Conservation (phyloP, 331 rosid species). For the Malus hybrid region DNA sequence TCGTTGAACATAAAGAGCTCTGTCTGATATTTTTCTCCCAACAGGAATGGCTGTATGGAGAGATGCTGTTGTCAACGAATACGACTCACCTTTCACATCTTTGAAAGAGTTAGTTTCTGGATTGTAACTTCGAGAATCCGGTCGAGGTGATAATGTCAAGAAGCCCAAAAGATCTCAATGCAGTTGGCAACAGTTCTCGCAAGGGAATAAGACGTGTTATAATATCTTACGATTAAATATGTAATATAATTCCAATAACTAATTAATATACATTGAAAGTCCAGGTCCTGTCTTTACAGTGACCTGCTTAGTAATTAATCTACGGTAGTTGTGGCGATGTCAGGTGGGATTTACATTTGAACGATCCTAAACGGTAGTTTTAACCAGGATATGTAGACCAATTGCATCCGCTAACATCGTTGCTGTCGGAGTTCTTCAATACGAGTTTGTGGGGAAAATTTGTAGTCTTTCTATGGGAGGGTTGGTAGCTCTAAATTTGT, state of each 20-base stretch:
- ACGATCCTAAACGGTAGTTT: no score
- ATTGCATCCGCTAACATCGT: no score
- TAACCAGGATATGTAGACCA: no score
- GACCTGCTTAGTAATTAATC: background rate
- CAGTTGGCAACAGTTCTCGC: background rate
- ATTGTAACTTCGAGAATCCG: background rate
- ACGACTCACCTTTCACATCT: slow-evolving; percentile 57
- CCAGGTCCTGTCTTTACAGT: background rate
- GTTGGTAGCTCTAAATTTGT: no score
- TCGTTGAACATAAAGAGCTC: background rate
- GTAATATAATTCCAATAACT: background rate
- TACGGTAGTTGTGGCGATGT: no score
- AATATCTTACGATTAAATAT: background rate
- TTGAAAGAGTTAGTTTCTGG: slow-evolving; percentile 60
- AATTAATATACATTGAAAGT: background rate
- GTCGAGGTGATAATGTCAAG: background rate
- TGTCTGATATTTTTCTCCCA: background rate
- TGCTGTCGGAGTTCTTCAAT: no score
- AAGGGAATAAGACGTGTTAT: background rate
- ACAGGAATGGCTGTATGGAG: slow-evolving; percentile 81
- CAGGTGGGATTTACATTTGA: no score
- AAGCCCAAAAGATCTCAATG: background rate
- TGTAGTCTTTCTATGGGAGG: no score
- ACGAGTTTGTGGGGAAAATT: no score
- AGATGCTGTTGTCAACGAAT: slow-evolving; percentile 57